Evolutionary conservation across 1,284 basidiomycete species (phyloP).

Genomic region (Neonothopanus nambi): DNA sequence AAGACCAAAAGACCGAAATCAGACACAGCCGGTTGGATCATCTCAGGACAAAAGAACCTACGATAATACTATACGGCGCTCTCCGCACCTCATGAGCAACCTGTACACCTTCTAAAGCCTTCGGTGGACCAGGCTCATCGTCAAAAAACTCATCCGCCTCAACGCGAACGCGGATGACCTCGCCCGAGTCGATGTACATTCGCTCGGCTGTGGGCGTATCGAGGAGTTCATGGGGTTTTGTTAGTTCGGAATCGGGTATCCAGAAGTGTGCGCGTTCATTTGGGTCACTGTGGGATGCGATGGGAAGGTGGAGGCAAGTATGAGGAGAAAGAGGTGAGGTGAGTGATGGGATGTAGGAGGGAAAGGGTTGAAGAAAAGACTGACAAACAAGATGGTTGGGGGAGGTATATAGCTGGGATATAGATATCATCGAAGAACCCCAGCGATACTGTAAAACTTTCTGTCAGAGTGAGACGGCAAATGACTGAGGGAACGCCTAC

Average conservation of each 20-base stretch:
- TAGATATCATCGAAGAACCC: slow-evolving; percentile 97
- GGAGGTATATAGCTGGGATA: slow-evolving; percentile 71
- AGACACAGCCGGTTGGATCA: not conserved
- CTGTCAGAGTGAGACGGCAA: slow-evolving; percentile 4
- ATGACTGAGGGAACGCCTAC: slow-evolving; percentile 47
- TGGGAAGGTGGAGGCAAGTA: slow-evolving; percentile 4
- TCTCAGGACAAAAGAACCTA: slow-evolving; percentile 35
- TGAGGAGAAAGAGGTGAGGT: not conserved
- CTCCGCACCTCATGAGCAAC: slow-evolving; percentile 52
- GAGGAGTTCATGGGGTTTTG: slow-evolving; percentile 62
- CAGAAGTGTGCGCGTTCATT: slow-evolving; percentile 84
- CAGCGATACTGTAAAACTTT: slow-evolving; percentile 63
- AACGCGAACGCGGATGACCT: slow-evolving; percentile 85
- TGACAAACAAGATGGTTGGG: slow-evolving; percentile 78
- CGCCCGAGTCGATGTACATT: slow-evolving; percentile 85
- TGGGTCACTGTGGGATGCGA: slow-evolving; percentile 57
- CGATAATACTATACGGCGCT: slow-evolving; percentile 76
- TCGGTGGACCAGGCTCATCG: slow-evolving; percentile 85
- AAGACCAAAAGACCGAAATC: not conserved
- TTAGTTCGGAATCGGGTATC: slow-evolving; percentile 63
- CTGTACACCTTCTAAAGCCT: slow-evolving; percentile 67
- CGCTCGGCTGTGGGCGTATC: slow-evolving; percentile 69
- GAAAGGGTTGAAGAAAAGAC: slow-evolving; percentile 25
- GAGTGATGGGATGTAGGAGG: not conserved
- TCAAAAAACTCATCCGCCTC: slow-evolving; percentile 91